These are phyloP conservation scores for Sequoiadendron giganteum DNA, from an alignment of 75 land plant species.

Conservation along the genomic window DNA sequence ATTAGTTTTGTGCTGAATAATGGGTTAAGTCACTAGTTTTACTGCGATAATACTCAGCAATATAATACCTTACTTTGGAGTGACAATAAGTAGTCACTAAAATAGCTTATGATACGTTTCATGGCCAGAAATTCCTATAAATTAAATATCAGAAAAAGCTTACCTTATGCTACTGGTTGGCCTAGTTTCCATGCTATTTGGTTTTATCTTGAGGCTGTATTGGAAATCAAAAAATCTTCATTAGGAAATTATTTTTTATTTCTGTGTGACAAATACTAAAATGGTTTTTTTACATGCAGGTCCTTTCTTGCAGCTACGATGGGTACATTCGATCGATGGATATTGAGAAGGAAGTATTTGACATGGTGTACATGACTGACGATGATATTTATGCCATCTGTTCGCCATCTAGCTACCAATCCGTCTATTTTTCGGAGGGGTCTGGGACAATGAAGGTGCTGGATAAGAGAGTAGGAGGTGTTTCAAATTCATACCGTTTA, in stretches of 20 bases:
- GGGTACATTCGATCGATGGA: constrained; percentile 69
- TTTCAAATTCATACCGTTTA: constrained; percentile 20
- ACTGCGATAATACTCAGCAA: background rate
- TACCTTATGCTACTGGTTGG: background rate
- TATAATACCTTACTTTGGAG: background rate
- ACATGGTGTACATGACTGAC: constrained; percentile 38
- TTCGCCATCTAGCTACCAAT: constrained; percentile 15
- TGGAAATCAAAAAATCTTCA: background rate
- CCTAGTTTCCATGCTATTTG: background rate
- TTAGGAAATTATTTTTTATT: background rate
- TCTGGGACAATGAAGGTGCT: constrained; percentile 43
- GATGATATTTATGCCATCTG: constrained; percentile 49
- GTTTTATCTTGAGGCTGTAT: background rate
- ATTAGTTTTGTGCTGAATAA: background rate
- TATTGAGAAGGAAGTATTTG: constrained; percentile 61
- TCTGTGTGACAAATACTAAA: background rate
- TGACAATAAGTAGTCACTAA: background rate
- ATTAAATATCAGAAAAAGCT: background rate
- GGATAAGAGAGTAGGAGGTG: constrained; percentile 48
- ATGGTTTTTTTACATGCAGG: constrained; percentile 30
- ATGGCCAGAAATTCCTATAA: background rate
- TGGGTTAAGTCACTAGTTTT: background rate
- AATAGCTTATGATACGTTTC: background rate
- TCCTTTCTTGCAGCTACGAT: constrained; percentile 73
- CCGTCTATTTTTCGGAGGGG: constrained; percentile 54